Conservation (phyloP, 2,329 filamentous ascomycete species). For the Fusarium coffeatum region DNA sequence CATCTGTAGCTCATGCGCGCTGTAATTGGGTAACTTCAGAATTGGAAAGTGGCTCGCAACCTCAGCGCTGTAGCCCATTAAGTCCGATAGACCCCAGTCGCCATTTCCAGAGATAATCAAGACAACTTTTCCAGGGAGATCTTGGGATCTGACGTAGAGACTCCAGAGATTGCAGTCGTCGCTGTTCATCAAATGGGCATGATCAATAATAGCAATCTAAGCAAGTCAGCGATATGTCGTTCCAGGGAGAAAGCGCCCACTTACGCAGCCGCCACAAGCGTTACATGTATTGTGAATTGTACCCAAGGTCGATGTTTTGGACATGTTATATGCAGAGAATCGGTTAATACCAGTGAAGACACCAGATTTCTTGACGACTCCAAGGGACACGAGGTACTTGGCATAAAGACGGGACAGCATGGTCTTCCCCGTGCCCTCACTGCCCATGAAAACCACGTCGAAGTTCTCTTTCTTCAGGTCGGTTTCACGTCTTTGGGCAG, state of each 20-base stretch:
- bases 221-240: slow-evolving; percentile 14
- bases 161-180: slow-evolving; percentile 47
- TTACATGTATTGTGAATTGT: slow-evolving; percentile 56
- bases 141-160: slow-evolving; percentile 42
- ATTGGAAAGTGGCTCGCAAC: slow-evolving; percentile 46
- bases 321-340: slow-evolving; percentile 47
- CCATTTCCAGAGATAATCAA: slow-evolving; percentile 47
- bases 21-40: slow-evolving; percentile 74
- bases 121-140: slow-evolving; percentile 46
- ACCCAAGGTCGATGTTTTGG: slow-evolving; percentile 51
- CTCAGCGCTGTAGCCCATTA: slow-evolving; percentile 66
- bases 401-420: slow-evolving; percentile 48
- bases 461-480: slow-evolving; percentile 57
- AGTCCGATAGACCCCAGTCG: slow-evolving; percentile 67
- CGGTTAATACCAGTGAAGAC: slow-evolving; percentile 55
- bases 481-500: slow-evolving; percentile 61
- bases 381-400: slow-evolving; percentile 46
- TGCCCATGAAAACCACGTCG: slow-evolving; percentile 48
- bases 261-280: slow-evolving; percentile 68
- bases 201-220: slow-evolving; percentile 48
- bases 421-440: slow-evolving; percentile 48
- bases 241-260: slow-evolving; percentile 6
- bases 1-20: slow-evolving; percentile 67
- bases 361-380: slow-evolving; percentile 52
- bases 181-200: slow-evolving; percentile 47